These are phyloP conservation scores for Phytophthora meadii DNA, from an alignment of 352 stramenopile genomes.

Conservation along the genomic window DNA sequence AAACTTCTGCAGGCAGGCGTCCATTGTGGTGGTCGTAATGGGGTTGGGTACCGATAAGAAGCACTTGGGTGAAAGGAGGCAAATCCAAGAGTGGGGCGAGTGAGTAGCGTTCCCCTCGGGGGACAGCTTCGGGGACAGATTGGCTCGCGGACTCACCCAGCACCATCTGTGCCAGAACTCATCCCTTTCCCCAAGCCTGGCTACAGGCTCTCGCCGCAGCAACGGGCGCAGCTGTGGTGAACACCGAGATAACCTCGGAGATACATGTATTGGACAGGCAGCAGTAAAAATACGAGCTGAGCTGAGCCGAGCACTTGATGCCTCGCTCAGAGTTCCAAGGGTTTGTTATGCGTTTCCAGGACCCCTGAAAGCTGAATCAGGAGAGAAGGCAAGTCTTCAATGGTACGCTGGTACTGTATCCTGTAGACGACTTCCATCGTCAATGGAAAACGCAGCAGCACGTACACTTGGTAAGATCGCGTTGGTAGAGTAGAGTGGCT, in stretches of 20 bases:
- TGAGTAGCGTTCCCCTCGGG: slow-evolving; percentile 8
- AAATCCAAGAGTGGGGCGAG: slow-evolving; percentile 40
- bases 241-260: slow-evolving; percentile 17
- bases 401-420: too few species aligned
- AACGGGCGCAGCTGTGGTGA: slow-evolving; percentile 25
- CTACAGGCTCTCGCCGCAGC: slow-evolving; percentile 37
- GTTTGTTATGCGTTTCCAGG: too few species aligned
- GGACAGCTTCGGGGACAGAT: slow-evolving; percentile 18
- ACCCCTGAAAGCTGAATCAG: too few species aligned
- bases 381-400: too few species aligned
- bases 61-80: slow-evolving; percentile 32
- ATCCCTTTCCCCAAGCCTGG: slow-evolving; percentile 25
- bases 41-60: slow-evolving; percentile 1
- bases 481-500: not conserved
- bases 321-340: not conserved
- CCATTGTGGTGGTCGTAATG: slow-evolving; percentile 45
- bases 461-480: not conserved
- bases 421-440: too few species aligned
- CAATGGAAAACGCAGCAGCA: not conserved
- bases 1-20: slow-evolving; percentile 53
- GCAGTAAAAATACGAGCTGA: slow-evolving; percentile 33
- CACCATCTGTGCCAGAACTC: slow-evolving; percentile 26
- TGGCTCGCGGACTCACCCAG: slow-evolving; percentile 11
- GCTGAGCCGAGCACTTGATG: not conserved
- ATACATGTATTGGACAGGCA: slow-evolving; percentile 18